phyloP scores from a whole-genome alignment of 768 basidiomycete species.

The Pulveroboletus sp. region DNA sequence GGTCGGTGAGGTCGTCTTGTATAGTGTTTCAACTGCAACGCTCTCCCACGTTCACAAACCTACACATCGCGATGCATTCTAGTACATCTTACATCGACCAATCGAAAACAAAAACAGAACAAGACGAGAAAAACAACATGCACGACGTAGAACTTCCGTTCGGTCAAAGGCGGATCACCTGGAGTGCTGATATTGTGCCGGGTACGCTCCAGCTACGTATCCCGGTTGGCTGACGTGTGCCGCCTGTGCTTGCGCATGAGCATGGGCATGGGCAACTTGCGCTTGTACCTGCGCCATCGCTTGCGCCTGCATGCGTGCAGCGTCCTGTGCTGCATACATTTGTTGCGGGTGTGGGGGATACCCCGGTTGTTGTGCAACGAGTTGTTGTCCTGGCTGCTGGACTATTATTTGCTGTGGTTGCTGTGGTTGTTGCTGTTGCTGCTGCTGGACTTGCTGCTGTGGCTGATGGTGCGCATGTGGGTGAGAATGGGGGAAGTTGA shows the following conservation, averaged over 20 bases:
- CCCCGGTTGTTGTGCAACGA: slow-evolving; percentile 33
- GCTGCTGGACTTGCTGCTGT: slow-evolving; percentile 42
- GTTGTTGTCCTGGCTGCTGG: slow-evolving; percentile 37
- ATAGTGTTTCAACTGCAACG: slow-evolving; percentile 7
- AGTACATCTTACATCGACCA: slow-evolving; percentile 4
- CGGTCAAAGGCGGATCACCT: slow-evolving; percentile 14
- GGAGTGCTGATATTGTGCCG: slow-evolving; percentile 32
- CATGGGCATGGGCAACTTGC: slow-evolving; percentile 41
- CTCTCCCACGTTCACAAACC: slow-evolving; percentile 27
- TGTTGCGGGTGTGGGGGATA: slow-evolving; percentile 33
- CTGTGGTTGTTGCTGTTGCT: slow-evolving; percentile 42
- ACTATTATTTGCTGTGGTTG: slow-evolving; percentile 37
- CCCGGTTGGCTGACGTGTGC: slow-evolving; percentile 30
- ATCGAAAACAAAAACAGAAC: slow-evolving; percentile 10
- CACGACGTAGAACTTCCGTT: neutral
- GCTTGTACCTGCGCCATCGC: slow-evolving; percentile 39
- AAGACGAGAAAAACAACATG: slow-evolving; percentile 7
- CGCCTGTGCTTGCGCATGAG: slow-evolving; percentile 34
- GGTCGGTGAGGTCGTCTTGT: slow-evolving; percentile 10
- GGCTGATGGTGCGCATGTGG: slow-evolving; percentile 45
- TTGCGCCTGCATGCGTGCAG: slow-evolving; percentile 40
- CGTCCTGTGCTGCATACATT: slow-evolving; percentile 31
- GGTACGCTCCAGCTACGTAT: slow-evolving; percentile 25
- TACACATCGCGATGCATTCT: neutral
- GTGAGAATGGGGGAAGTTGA: slow-evolving; percentile 66